Evolutionary conservation across 2,329 filamentous ascomycete genomes (phyloP), one percentile per base, ranked within the genome.

Genomic region (Ilyonectria mors-panacis): DNA sequence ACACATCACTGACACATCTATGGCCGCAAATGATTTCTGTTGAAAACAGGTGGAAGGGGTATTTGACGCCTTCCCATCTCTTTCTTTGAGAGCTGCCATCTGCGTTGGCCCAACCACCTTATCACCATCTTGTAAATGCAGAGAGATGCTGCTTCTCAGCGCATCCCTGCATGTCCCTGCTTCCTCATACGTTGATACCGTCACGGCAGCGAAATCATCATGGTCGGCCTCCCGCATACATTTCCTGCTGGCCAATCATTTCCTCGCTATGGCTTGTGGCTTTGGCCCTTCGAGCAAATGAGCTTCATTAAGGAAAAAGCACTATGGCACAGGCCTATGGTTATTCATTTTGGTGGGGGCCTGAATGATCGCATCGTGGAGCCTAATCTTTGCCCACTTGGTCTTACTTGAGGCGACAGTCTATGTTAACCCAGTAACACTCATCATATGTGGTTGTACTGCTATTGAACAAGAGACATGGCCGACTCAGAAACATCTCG

Each of bases 171-270:
- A 6, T 19, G 19, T 26, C 19, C 21, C 19, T 47, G 15, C 23
- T 23, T 1, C 26, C 15, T 8, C 45, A 10, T 10, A 6, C 26
- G n/a, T 17, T 50, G 23, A 28, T 50, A 21, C 26, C 26, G 59
- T 51, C 50, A 39, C 23, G 30, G 44, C 12, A 44, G 47, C 21
- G 37, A 39, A 30, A n/a, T 21, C 30, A 50, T 62, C 51, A 39
- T 56, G 68, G 59, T 65, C 64, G 70, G 72, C 72, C 72, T 72
- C 66, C 63, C 37, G 64, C 68, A 73, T 65, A 17, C 39, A 42
- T 42, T 17, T n/a, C 37, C 28, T 30, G 21, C 35, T n/a, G 47
- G 23, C 62, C 63, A 65, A 65, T 50, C 56, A 60, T 9, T 55
- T 33, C 15, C 50, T n/a, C 33, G 21, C 28, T 15, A 8, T 6